Percentiles rank a stretch among this genome's conserved stretches.
Evolutionary conservation across 371 early-diverging fungal species (phyloP).

Genomic region (Lichtheimia ornata): DNA sequence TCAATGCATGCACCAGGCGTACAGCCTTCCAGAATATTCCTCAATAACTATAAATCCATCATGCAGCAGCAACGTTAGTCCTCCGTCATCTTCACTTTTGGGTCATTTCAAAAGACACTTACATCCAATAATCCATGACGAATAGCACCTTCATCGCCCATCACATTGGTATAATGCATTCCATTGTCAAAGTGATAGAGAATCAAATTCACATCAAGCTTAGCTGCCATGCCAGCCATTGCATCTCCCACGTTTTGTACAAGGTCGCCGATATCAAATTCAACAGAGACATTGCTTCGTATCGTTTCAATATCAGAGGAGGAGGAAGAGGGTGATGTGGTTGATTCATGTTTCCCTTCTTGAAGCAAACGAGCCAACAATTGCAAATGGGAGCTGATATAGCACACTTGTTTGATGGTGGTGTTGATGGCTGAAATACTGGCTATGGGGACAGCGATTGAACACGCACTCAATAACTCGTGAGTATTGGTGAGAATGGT

Average conservation of each 20-base stretch:
- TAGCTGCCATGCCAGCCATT: slow-evolving; percentile 62
- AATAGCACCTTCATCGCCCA: slow-evolving; percentile 60
- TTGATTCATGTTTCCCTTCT: slow-evolving; percentile 1
- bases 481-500: slow-evolving; percentile 43
- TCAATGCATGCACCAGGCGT: slow-evolving; percentile 62
- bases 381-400: slow-evolving; percentile 38
- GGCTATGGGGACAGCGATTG: slow-evolving; percentile 53
- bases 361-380: slow-evolving; percentile 20
- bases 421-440: slow-evolving; percentile 50
- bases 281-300: slow-evolving; percentile 15
- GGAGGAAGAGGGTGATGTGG: not conserved
- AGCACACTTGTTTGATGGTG: slow-evolving; percentile 40
- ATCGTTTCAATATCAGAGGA: not conserved
- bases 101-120: slow-evolving; percentile 15
- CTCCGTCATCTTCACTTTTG: not conserved
- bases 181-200: slow-evolving; percentile 62
- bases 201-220: slow-evolving; percentile 59
- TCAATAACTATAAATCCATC: slow-evolving; percentile 43
- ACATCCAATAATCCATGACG: slow-evolving; percentile 62
- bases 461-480: slow-evolving; percentile 54
- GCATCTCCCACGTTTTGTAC: slow-evolving; percentile 67
- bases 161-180: slow-evolving; percentile 54
- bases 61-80: not conserved
- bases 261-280: slow-evolving; percentile 65
- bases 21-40: slow-evolving; percentile 57